Percentiles rank a stretch among this genome's conserved stretches.
These are phyloP conservation scores for Tilletia horrida DNA, from an alignment of 1,284 basidiomycete species.

Conservation along the genomic window DNA sequence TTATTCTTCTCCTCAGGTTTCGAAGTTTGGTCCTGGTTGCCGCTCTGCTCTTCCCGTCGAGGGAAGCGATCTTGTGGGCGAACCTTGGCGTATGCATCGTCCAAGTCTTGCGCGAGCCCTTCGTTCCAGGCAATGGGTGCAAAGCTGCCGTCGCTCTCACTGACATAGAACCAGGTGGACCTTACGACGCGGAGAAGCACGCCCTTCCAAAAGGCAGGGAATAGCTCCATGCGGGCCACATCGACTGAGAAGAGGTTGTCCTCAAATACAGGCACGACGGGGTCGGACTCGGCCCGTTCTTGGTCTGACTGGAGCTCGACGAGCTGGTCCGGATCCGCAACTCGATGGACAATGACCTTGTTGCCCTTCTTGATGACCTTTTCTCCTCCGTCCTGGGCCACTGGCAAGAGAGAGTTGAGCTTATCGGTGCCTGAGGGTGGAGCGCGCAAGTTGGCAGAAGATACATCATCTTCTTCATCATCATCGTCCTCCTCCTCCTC, in stretches of 20 bases:
- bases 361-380: slow-evolving; percentile 17
- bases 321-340: slow-evolving; percentile 31
- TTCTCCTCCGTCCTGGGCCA: neutral
- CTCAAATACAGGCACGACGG: slow-evolving; percentile 49
- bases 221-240: slow-evolving; percentile 47
- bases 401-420: slow-evolving; percentile 22
- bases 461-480: neutral
- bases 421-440: slow-evolving; percentile 38
- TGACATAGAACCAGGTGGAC: slow-evolving; percentile 56
- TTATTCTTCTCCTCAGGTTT: slow-evolving; percentile 34
- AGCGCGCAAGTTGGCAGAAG: slow-evolving; percentile 19
- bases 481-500: slow-evolving; percentile 16
- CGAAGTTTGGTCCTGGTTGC: slow-evolving; percentile 19
- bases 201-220: slow-evolving; percentile 56
- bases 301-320: slow-evolving; percentile 18
- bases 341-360: slow-evolving; percentile 34
- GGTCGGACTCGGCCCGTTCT: slow-evolving; percentile 35
- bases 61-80: slow-evolving; percentile 50
- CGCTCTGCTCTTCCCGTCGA: slow-evolving; percentile 18
- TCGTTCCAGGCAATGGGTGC: slow-evolving; percentile 48
- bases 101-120: slow-evolving; percentile 51
- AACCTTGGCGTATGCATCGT: slow-evolving; percentile 52
- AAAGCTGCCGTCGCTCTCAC: slow-evolving; percentile 36
- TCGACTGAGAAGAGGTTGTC: slow-evolving; percentile 53
- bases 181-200: slow-evolving; percentile 50